Conservation (phyloP, 345 rosid species). For the Gynandropsis gynandra region DNA sequence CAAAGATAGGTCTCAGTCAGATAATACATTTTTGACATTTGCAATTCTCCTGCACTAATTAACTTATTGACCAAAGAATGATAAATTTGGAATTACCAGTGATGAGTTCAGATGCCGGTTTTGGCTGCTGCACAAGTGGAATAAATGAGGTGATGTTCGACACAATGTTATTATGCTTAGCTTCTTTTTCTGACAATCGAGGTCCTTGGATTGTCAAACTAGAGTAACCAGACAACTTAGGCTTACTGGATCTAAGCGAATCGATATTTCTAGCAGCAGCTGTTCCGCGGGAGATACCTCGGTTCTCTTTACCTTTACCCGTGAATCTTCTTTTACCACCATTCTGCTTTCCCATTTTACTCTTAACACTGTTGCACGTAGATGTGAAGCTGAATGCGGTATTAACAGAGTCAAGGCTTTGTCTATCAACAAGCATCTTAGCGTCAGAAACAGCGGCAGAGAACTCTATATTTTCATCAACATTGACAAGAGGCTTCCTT, state of each 20-base stretch:
- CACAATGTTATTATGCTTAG: slow-evolving; percentile 64
- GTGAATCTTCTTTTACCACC: slow-evolving; percentile 40
- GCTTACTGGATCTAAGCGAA: slow-evolving; percentile 49
- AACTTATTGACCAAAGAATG: too few relatives aligned
- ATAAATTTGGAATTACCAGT: slow-evolving; percentile 40
- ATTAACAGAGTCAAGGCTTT: slow-evolving; percentile 58
- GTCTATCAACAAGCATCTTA: slow-evolving; percentile 40
- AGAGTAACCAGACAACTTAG: slow-evolving; percentile 48
- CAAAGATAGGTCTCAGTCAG: slow-evolving; percentile 2
- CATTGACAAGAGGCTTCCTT: slow-evolving; percentile 54
- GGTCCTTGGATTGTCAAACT: slow-evolving; percentile 38
- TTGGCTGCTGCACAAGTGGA: slow-evolving; percentile 72
- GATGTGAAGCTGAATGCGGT: slow-evolving; percentile 44
- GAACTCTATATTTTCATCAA: slow-evolving; percentile 33
- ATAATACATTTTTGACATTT: too few relatives aligned
- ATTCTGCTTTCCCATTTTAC: slow-evolving; percentile 34
- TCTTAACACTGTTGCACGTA: slow-evolving; percentile 36
- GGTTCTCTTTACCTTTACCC: slow-evolving; percentile 41
- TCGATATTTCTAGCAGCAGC: slow-evolving; percentile 32
- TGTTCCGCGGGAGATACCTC: slow-evolving; percentile 22
- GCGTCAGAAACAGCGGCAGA: slow-evolving; percentile 42
- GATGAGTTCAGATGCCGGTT: slow-evolving; percentile 47
- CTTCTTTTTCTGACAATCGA: slow-evolving; percentile 35
- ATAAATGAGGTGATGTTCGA: slow-evolving; percentile 69
- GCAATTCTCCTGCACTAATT: too few relatives aligned